Evolutionary conservation across 2,329 filamentous ascomycete species (phyloP).

Genomic region (Hirsutella thompsonii): DNA sequence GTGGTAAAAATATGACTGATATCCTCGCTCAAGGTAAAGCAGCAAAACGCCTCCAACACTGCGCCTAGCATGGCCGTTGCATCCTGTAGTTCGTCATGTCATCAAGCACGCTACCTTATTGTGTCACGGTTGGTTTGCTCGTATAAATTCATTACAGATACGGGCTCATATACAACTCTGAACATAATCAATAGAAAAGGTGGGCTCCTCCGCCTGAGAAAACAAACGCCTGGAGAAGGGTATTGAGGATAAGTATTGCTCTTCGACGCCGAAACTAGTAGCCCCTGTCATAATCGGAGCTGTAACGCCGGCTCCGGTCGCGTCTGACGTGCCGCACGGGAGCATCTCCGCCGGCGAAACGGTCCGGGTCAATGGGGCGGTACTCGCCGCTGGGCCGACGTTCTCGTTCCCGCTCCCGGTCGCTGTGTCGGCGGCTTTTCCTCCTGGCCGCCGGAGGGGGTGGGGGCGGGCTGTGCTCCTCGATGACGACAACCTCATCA

Average conservation of each 20-base stretch:
- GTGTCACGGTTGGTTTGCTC: too few species aligned
- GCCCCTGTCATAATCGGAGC: conserved; percentile 3
- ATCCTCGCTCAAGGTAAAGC: too few species aligned
- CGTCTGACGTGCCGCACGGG: conserved; percentile 3
- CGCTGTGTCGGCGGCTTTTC: conserved; percentile 10
- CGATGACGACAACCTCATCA: conserved; percentile 25
- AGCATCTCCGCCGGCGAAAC: background rate
- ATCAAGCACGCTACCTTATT: too few species aligned
- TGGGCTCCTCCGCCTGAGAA: too few species aligned
- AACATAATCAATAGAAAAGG: too few species aligned
- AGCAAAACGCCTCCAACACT: too few species aligned
- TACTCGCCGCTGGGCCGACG: background rate
- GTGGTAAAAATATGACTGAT: too few species aligned
- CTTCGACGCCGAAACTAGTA: background rate
- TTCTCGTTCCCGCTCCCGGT: background rate
- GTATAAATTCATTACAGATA: too few species aligned
- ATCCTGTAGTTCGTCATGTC: too few species aligned
- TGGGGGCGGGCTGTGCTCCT: conserved; percentile 14
- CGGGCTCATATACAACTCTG: too few species aligned
- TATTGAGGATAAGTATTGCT: background rate
- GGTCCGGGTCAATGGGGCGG: background rate
- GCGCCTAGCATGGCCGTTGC: too few species aligned
- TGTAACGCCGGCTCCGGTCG: conserved; percentile 7
- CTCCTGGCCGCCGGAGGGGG: conserved; percentile 12
- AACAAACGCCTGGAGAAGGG: too few species aligned